Evolutionary conservation across 352 stramenopile genomes (phyloP), one percentile per base, ranked within the genome.

Genomic region (Pythium brachiatum): DNA sequence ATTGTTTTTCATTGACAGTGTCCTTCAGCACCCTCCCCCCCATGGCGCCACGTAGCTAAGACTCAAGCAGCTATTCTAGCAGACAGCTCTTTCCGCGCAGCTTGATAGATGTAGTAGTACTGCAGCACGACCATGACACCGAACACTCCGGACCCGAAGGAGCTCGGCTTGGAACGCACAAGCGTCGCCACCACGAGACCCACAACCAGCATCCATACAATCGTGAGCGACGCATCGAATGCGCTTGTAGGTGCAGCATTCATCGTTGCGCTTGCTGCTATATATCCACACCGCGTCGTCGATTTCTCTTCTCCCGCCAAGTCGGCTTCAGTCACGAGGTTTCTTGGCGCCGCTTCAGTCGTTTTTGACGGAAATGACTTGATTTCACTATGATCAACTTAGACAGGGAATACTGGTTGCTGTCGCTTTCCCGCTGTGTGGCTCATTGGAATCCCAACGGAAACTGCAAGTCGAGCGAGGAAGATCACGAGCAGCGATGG

Each of bases 61-160:
- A 5, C 25, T n/a, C 11, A 53, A 20, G 27, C 21, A 43, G 20
- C 27, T 50, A 4, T 48, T 31, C 36, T 29, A 47, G 11, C 43
- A n/a, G 26, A 47, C 7, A 89, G 70, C 57, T 81, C 57, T 50
- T 78, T 36, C 11, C 68, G 74, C 11, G 78, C 75, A 13, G 73
- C 80, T 59, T 81, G 75, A 64, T 88, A 86, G 36, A 90, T 66
- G 55, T 75, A 86, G 57, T 72, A 77, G 53, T 76, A 70, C 64
- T 92, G 80, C 9, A 88, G 38, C 48, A 69, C 27, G 31, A 92
- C 68, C 25, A 89, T 72, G 7, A 70, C 31, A 29, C 64, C 25
- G 31, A 80, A 70, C 0, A 60, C 23, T 13, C 27, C 60, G 9
- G 44, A 67, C 56, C 36, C 67, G 51, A 36, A 80, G 23, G 55